Conservation (phyloP, 2,329 filamentous ascomycete genomes). For the Diaporthe ampelina region DNA sequence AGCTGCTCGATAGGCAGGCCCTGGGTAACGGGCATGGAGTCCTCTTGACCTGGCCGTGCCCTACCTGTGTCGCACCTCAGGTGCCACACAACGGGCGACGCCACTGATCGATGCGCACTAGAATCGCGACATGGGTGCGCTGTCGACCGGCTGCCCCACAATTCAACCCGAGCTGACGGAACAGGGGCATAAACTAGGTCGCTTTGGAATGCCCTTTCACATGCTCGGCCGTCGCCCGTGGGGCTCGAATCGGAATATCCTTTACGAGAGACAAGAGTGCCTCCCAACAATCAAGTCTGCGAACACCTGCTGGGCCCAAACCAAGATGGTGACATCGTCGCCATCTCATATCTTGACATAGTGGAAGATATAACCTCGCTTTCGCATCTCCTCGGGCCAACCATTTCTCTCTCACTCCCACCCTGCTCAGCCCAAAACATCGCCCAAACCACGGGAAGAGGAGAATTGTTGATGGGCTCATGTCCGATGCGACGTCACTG, state of each 20-base stretch:
- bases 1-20: neutral
- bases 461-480: neutral
- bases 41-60: neutral
- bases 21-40: neutral
- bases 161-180: constrained; percentile 31
- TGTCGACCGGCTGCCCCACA: constrained; percentile 24
- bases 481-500: neutral
- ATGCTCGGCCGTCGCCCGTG: constrained; percentile 1
- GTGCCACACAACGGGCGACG: constrained; percentile 1
- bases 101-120: neutral
- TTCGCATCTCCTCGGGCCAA: constrained; percentile 11
- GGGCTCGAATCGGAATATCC: neutral
- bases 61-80: neutral
- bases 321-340: constrained; percentile 15
- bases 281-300: constrained; percentile 9
- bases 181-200: constrained; percentile 17
- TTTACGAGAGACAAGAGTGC: neutral
- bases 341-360: constrained; percentile 16
- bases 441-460: neutral
- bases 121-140: constrained; percentile 13
- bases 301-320: neutral
- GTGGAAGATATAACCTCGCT: neutral
- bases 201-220: constrained; percentile 11
- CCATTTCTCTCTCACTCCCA: neutral
- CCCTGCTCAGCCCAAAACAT: neutral